Percentiles rank a stretch among this genome's conserved stretches.
These are phyloP conservation scores for Primulina huaijiensis DNA, from an alignment of 257 asterid genomes.

Conservation along the genomic window DNA sequence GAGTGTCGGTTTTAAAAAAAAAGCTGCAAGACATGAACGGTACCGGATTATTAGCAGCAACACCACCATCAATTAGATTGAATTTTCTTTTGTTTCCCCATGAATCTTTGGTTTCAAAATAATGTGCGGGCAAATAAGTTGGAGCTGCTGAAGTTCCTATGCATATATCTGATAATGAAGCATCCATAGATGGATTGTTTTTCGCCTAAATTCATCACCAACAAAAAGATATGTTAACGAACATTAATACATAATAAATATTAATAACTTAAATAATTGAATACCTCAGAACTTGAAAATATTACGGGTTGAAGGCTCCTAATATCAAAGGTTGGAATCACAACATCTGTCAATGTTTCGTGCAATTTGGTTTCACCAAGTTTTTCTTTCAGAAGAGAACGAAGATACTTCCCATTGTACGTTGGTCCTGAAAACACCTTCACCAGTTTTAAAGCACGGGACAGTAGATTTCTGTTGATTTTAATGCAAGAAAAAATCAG, in stretches of 20 bases:
- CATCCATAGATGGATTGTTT: slow-evolving; percentile 4
- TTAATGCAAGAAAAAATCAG: neutral
- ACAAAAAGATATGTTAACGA: neutral
- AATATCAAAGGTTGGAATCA: slow-evolving; percentile 36
- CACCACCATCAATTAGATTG: slow-evolving; percentile 28
- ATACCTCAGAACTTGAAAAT: slow-evolving; percentile 32
- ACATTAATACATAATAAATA: neutral
- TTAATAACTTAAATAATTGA: neutral
- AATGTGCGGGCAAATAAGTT: slow-evolving; percentile 25
- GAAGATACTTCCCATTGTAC: slow-evolving; percentile 30
- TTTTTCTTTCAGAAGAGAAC: slow-evolving; percentile 24
- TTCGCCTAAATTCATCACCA: slow-evolving; percentile 5
- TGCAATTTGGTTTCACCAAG: slow-evolving; percentile 21
- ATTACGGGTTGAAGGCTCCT: slow-evolving; percentile 26
- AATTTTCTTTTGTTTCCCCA: neutral
- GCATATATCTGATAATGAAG: slow-evolving; percentile 26
- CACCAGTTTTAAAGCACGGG: neutral
- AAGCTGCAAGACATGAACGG: neutral
- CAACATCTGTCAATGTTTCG: slow-evolving; percentile 30
- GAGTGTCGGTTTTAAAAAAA: too few species aligned
- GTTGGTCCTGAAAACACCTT: slow-evolving; percentile 10
- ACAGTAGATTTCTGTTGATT: neutral
- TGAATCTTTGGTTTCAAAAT: slow-evolving; percentile 17
- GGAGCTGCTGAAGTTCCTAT: slow-evolving; percentile 32
- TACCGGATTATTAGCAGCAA: slow-evolving; percentile 30